Evolutionary conservation across 306 rosid species (phyloP).

Genomic region (Prunus campanulata): DNA sequence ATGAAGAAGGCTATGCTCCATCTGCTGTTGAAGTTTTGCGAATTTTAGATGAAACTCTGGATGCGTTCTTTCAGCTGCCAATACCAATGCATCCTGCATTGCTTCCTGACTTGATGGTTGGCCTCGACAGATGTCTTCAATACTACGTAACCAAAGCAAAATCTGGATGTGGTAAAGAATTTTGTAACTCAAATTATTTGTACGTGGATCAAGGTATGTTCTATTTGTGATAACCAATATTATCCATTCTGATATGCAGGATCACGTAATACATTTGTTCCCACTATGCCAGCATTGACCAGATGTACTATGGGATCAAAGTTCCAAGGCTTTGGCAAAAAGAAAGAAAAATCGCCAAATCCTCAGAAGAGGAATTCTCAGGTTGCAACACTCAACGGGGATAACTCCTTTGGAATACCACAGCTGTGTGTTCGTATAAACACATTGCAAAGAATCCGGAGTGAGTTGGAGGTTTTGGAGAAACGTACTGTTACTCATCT

Average conservation of each 20-base stretch:
- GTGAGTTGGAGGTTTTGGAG: constrained; percentile 85
- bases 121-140: constrained; percentile 92
- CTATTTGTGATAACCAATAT: constrained; percentile 22
- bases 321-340: constrained; percentile 96
- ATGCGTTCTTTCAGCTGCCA: constrained; percentile 91
- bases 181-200: constrained; percentile 14
- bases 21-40: constrained; percentile 94
- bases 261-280: constrained; percentile 72
- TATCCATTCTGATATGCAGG: constrained; percentile 52
- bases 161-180: constrained; percentile 85
- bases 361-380: constrained; percentile 81
- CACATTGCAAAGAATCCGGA: constrained; percentile 78
- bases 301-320: constrained; percentile 83
- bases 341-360: constrained; percentile 81
- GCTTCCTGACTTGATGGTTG: constrained; percentile 90
- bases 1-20: constrained; percentile 79
- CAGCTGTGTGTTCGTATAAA: constrained; percentile 85
- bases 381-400: constrained; percentile 85
- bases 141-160: constrained; percentile 69
- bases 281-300: constrained; percentile 91
- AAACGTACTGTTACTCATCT: constrained; percentile 83
- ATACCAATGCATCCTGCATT: constrained; percentile 94
- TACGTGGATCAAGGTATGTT: constrained; percentile 11
- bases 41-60: constrained; percentile 79
- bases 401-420: constrained; percentile 64